Evolutionary conservation across 2,329 filamentous ascomycete species (phyloP), one percentile per base, ranked within the genome.

Genomic region (Botryotinia calthae): DNA sequence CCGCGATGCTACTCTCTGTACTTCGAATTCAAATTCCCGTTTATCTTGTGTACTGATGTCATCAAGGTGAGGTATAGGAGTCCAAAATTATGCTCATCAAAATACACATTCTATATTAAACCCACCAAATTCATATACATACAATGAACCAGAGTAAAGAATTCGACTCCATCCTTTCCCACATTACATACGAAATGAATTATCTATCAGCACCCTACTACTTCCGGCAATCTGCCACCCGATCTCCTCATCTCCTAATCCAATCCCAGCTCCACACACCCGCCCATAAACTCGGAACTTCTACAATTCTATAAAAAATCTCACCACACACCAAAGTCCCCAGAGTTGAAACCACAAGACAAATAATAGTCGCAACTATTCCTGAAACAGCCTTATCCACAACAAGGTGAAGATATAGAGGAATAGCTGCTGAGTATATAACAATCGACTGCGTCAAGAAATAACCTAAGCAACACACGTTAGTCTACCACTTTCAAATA

Each of bases 371-470:
- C 18, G 70, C 48, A 6, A n/a, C 28, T 18, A 46, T 14, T 1
- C 10, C 51, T 5, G 62, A 46, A 22, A 59, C 22, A 68, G 25
- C 9, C 6, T 42, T 31, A 1, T 68, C 25, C 14, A 61, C 20
- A 5, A 61, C 54, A 18, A 78, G 69, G 34, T 73, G 56, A 16
- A 73, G 40, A 59, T 74, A 83, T 5, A 82, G 73, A 69, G 82
- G 82, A 77, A 85, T 83, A 64, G 83, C 83, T 20, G 80, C 79
- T 1, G 81, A 82, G 76, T 84, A 85, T 54, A 83, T 79, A 42
- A 85, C 76, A 66, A 82, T 81, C 10, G 81, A 78, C 75, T 84
- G 83, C 6, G 83, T 75, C 56, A 84, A 79, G 74, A 84, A 84
- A 73, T 80, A 81, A 76, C 83, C 83, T 84, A 40, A 3, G 16